A percentile compares a stretch with the other conserved stretches of the same genome.
Conservation (phyloP, 495 filamentous ascomycete genomes). For the Clavariopsis aquatica region DNA sequence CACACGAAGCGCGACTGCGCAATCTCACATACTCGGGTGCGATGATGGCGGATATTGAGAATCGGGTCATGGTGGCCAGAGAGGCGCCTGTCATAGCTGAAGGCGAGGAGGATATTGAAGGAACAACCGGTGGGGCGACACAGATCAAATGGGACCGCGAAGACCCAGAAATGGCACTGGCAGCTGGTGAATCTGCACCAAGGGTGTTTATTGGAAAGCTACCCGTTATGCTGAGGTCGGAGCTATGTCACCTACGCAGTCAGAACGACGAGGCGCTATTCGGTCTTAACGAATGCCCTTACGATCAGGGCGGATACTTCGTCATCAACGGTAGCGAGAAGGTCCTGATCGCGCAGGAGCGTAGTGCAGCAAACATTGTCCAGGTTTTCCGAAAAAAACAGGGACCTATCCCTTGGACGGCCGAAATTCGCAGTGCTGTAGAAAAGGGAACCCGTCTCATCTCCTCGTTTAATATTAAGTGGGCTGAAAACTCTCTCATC, state of each 20-base stretch:
- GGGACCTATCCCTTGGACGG: constrained; percentile 84
- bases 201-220: constrained; percentile 88
- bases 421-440: constrained; percentile 92
- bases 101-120: constrained; percentile 52
- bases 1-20: constrained; percentile 89
- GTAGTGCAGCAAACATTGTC: constrained; percentile 95
- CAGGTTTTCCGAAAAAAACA: constrained; percentile 98
- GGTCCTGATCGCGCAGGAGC: constrained; percentile 96
- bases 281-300: constrained; percentile 89
- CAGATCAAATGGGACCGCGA: constrained; percentile 60
- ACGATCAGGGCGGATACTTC: constrained; percentile 97
- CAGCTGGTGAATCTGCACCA: constrained; percentile 40
- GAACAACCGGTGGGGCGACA: constrained; percentile 58
- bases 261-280: constrained; percentile 80
- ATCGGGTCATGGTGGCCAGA: constrained; percentile 75
- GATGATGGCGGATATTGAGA: constrained; percentile 80
- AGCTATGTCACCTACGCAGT: constrained; percentile 83
- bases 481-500: constrained; percentile 79
- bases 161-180: constrained; percentile 37
- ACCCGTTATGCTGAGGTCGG: constrained; percentile 95
- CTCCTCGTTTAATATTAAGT: constrained; percentile 82
- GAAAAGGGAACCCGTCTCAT: constrained; percentile 95
- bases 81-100: constrained; percentile 66
- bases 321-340: constrained; percentile 99
- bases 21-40: constrained; percentile 94